Evolutionary conservation across 164 flowering plant species (phyloP).

Genomic region (Aristolochia californica): DNA sequence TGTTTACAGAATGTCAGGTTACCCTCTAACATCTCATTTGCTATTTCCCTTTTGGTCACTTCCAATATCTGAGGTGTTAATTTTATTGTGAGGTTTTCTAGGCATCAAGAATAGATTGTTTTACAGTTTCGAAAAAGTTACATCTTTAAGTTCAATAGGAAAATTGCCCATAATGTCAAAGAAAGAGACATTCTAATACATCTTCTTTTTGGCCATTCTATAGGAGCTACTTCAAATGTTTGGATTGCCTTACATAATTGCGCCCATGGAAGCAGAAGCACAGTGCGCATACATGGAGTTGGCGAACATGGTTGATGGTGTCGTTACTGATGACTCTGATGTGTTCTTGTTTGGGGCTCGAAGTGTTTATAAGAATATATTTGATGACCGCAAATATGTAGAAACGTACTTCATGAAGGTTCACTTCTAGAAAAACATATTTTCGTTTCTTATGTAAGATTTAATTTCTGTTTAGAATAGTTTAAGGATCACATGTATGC

Average conservation of each 20-base stretch:
- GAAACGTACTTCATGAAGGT: slow-evolving; percentile 98
- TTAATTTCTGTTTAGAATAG: too few species aligned
- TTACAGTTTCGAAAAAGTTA: not conserved
- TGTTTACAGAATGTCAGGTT: slow-evolving; percentile 98
- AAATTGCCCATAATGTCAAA: not conserved
- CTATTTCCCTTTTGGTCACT: not conserved
- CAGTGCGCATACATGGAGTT: slow-evolving; percentile 93
- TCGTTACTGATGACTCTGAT: slow-evolving; percentile 97
- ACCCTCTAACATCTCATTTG: not conserved
- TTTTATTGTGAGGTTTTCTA: not conserved
- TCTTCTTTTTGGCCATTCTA: slow-evolving; percentile 1
- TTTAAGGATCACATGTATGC: too few species aligned
- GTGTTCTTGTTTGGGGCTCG: slow-evolving; percentile 93
- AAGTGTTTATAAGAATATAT: slow-evolving; percentile 89
- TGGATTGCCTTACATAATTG: slow-evolving; percentile 92
- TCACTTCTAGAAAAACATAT: slow-evolving; percentile 7
- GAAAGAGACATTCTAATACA: not conserved
- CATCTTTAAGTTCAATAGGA: not conserved
- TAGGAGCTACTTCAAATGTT: slow-evolving; percentile 96
- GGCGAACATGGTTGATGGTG: slow-evolving; percentile 82
- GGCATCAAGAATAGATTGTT: not conserved
- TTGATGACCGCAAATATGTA: slow-evolving; percentile 94
- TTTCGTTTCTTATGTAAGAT: not conserved
- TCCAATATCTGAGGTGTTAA: not conserved
- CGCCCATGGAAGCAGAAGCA: slow-evolving; percentile 99